Percentiles rank a stretch among this genome's conserved stretches.
Evolutionary conservation across 208 protist species (phyloP).

Genomic region (Naegleria fowleri): DNA sequence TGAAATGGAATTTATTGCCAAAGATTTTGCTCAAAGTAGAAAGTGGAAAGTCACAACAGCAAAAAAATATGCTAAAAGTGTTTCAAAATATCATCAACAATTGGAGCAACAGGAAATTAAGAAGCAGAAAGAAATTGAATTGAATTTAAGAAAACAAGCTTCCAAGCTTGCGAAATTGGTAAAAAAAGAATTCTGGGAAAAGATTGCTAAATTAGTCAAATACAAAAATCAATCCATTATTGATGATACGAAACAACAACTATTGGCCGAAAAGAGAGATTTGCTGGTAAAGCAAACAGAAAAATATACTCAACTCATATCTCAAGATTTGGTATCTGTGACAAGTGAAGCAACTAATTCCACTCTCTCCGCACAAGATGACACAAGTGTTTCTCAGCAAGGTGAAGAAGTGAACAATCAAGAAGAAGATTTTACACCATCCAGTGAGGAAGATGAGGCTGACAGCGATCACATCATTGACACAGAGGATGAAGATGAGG

Average conservation of each 20-base stretch:
- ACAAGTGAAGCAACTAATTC: background rate
- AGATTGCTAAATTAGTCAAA: background rate
- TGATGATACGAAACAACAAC: slow-evolving; percentile 8
- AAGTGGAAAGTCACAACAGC: background rate
- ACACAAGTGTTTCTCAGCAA: background rate
- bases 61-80: background rate
- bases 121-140: slow-evolving; percentile 13
- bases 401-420: background rate
- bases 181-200: slow-evolving; percentile 16
- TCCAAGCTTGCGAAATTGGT: slow-evolving; percentile 11
- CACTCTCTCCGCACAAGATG: background rate
- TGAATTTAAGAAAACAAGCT: background rate
- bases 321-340: background rate
- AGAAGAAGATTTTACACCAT: background rate
- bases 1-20: background rate
- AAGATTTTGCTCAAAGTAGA: background rate
- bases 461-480: background rate
- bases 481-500: background rate
- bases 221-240: slow-evolving; percentile 10
- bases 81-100: background rate
- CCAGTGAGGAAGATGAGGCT: background rate
- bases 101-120: background rate
- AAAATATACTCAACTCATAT: background rate
- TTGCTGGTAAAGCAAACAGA: background rate
- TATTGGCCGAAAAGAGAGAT: background rate